Percentiles rank a stretch among this genome's conserved stretches.
Conservation (phyloP, 2,329 filamentous ascomycete genomes). For the Pseudogymnoascus sp. region DNA sequence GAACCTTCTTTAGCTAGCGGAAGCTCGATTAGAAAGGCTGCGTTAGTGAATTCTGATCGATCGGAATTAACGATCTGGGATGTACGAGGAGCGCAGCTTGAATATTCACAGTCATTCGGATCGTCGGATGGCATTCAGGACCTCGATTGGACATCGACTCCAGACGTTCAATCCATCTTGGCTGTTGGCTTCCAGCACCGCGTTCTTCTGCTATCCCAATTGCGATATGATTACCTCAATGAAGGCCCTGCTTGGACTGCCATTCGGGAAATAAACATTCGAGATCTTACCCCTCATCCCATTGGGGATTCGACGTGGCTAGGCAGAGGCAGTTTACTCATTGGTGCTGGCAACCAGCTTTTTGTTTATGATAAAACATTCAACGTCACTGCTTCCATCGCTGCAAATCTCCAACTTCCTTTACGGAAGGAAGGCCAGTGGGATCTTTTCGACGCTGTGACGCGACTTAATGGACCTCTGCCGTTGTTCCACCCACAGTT, state of each 20-base stretch:
- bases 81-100: conserved; percentile 68
- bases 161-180: conserved; percentile 78
- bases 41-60: conserved; percentile 64
- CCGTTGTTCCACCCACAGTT: conserved; percentile 91
- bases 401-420: conserved; percentile 15
- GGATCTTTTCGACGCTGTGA: conserved; percentile 74
- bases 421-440: conserved; percentile 19
- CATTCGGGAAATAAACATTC: conserved; percentile 72
- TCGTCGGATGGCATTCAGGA: conserved; percentile 69
- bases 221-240: conserved; percentile 86
- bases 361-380: conserved; percentile 77
- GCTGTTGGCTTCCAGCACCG: conserved; percentile 88
- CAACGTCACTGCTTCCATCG: conserved; percentile 31
- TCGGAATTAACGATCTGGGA: conserved; percentile 87
- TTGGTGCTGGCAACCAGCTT: conserved; percentile 85
- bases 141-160: conserved; percentile 89
- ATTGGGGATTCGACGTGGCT: conserved; percentile 94
- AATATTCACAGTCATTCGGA: conserved; percentile 69
- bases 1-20: conserved; percentile 73
- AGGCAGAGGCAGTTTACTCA: conserved; percentile 71
- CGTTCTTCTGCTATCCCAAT: conserved; percentile 72
- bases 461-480: conserved; percentile 75
- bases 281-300: conserved; percentile 75
- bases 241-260: conserved; percentile 83
- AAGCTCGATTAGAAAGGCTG: conserved; percentile 78